Conservation (phyloP, 2,329 filamentous ascomycete genomes). For the Pseudogymnoascus sp. region DNA sequence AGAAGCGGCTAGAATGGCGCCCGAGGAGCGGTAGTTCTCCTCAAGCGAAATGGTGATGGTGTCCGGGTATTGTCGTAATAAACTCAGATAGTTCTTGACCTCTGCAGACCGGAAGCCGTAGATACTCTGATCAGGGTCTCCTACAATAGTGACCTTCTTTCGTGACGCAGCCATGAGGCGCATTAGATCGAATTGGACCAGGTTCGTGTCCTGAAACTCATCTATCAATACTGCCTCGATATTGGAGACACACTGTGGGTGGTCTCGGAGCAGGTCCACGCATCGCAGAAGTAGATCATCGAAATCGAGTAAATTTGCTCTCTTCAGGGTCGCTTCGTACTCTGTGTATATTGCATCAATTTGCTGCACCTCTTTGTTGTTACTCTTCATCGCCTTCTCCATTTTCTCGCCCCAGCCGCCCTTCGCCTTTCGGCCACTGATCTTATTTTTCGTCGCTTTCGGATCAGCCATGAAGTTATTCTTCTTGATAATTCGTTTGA, state of each 20-base stretch:
- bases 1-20: constrained; percentile 72
- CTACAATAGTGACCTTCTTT: constrained; percentile 84
- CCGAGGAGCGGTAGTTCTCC: constrained; percentile 91
- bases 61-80: constrained; percentile 69
- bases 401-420: constrained; percentile 33
- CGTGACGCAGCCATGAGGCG: constrained; percentile 69
- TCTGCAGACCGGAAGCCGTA: constrained; percentile 94
- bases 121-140: constrained; percentile 95
- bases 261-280: constrained; percentile 65
- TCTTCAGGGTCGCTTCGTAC: constrained; percentile 70
- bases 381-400: constrained; percentile 28
- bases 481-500: constrained; percentile 78
- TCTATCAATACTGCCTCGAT: constrained; percentile 90
- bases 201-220: constrained; percentile 96
- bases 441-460: constrained; percentile 64
- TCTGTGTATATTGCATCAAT: constrained; percentile 64
- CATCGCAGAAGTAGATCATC: constrained; percentile 86
- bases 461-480: constrained; percentile 63
- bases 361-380: constrained; percentile 51
- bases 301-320: constrained; percentile 83
- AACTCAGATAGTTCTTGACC: constrained; percentile 75
- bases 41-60: constrained; percentile 81
- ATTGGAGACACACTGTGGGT: constrained; percentile 79
- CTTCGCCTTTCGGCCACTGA: constrained; percentile 61
- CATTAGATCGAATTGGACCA: constrained; percentile 93